Conservation (phyloP, 108 stramenopile species). For the Pseudonitzschia multiseries region DNA sequence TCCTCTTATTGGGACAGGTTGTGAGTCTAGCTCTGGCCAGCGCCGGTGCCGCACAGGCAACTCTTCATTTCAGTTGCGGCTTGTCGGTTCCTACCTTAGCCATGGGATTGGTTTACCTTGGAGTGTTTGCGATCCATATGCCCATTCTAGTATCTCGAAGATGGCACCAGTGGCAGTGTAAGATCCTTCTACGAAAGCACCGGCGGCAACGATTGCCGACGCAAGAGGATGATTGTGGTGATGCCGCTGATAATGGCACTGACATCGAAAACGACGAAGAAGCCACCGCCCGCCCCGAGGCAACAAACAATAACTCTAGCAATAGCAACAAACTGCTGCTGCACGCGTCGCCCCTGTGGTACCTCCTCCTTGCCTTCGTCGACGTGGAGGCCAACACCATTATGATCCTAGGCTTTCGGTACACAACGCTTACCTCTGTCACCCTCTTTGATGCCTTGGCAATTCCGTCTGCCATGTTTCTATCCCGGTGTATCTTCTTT, state of each 20-base stretch:
- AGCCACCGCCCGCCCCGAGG: neutral
- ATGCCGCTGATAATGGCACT: neutral
- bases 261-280: neutral
- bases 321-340: conserved; percentile 29
- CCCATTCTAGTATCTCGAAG: neutral
- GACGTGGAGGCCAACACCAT: conserved; percentile 94
- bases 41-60: conserved; percentile 59
- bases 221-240: neutral
- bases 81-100: conserved; percentile 46
- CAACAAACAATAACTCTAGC: neutral
- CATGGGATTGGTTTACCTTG: conserved; percentile 49
- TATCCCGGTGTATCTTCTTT: conserved; percentile 70
- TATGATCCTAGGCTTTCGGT: conserved; percentile 82
- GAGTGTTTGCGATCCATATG: conserved; percentile 36
- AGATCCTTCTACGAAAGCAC: neutral
- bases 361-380: conserved; percentile 70
- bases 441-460: conserved; percentile 91
- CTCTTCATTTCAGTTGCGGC: conserved; percentile 49
- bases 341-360: conserved; percentile 48
- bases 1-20: conserved; percentile 57
- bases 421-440: conserved; percentile 92
- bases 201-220: neutral
- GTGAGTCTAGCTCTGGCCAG: conserved; percentile 51
- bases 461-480: conserved; percentile 92
- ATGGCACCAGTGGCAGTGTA: conserved; percentile 19